Base-by-base conservation (phyloP, 257 asterid genomes). In the Solanum rostratum region DNA sequence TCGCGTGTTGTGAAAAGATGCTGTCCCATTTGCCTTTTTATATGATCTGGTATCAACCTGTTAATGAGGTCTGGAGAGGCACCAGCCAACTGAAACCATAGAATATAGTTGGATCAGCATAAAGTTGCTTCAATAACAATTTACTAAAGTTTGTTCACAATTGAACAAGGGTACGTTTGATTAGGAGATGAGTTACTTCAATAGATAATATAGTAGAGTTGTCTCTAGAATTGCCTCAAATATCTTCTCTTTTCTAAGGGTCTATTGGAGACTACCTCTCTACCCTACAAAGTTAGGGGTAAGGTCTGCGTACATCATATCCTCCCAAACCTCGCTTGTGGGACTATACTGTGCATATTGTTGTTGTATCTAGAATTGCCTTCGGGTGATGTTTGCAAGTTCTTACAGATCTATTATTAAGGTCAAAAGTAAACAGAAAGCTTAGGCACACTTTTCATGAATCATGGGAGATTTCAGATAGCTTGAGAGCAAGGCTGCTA, bases 21-120 rank as follows among this genome's bases (percentile, higher is more conserved):
- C 39, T 89, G 84, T n/a, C 98, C 95, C 93, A 90, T 88, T 92
- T 94, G 98, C 89, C 91, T 92, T 87, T 91, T 94, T 85, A 94
- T 90, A 22, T 94, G 95, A 76, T 96, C 98, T 55, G 99, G 99
- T 86, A 96, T 88, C 90, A 96, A 91, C 91, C 93, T 90, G 93
- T 89, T 94, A 85, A 94, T 83, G 73, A 96, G 93, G 84, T 94
- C 98, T 2, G 97, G 94, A 52, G 98, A 91, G 43, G 94, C 96
- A 71, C 95, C 94, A 49, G 91, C 71, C 84, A 96, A 82, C 99
- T 95, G 82, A 45, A 87, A 76, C 70, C 46, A n/a, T 10, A 84
- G 74, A 49, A 57, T 24, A 85, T 19, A 54, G 33, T 4, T 18
- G n/a, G 62, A 50, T 84, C 19, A 83, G 29, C 45, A 27, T 10